Conservation (phyloP, 148 eudicot species). For the Vaccinium corymbosum region DNA sequence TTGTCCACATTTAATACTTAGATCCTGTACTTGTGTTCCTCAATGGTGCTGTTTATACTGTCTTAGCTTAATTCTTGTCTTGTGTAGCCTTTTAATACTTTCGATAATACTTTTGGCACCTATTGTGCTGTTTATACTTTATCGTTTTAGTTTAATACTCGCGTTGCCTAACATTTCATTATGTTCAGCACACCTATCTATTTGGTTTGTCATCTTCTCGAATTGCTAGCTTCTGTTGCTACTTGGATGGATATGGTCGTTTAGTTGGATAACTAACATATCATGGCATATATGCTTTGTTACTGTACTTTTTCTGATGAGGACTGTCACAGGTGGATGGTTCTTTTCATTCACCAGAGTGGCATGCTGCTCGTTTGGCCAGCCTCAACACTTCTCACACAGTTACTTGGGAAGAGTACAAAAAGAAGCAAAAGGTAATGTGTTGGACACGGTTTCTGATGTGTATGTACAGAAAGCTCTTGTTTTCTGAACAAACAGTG, state of each 20-base stretch:
- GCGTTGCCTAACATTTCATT: not conserved
- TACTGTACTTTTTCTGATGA: constrained; percentile 58
- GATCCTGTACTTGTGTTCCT: not conserved
- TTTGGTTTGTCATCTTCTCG: not conserved
- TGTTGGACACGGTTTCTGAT: constrained; percentile 2
- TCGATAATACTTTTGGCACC: not conserved
- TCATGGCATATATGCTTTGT: constrained; percentile 1
- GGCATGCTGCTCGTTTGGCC: constrained; percentile 99
- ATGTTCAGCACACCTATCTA: not conserved
- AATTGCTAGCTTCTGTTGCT: constrained; percentile 1
- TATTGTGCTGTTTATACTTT: not conserved
- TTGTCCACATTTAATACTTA: not conserved
- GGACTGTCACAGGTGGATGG: constrained; percentile 98
- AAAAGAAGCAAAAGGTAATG: constrained; percentile 93
- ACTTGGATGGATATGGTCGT: not conserved
- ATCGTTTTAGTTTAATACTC: not conserved
- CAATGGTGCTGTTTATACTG: not conserved
- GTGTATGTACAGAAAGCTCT: not conserved
- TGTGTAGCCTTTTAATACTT: not conserved
- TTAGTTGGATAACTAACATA: not conserved
- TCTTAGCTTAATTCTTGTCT: not conserved
- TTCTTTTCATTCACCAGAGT: constrained; percentile 99
- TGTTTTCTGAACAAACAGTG: not conserved
- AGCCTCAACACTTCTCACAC: constrained; percentile 95
- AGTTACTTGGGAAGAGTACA: constrained; percentile 96